These are phyloP conservation scores for Leptographium radiaticola DNA, from an alignment of 2,329 filamentous ascomycete genomes.

Conservation along the genomic window DNA sequence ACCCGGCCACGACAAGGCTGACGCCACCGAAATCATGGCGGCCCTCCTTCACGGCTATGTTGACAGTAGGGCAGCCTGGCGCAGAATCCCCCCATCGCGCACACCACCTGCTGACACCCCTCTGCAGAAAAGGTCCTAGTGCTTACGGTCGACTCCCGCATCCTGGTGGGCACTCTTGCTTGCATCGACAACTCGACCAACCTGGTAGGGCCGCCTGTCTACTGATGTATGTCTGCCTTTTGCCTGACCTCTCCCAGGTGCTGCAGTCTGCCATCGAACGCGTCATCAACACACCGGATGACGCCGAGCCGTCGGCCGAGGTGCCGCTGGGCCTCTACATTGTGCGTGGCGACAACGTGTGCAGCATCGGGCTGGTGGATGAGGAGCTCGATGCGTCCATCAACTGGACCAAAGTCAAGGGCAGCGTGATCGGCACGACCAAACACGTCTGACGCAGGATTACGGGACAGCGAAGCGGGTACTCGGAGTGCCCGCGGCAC, in stretches of 20 bases:
- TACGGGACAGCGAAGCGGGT: too few species aligned
- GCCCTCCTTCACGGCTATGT: slow-evolving; percentile 18
- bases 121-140: slow-evolving; percentile 74
- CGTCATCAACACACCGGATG: slow-evolving; percentile 75
- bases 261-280: slow-evolving; percentile 74
- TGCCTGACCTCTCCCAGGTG: slow-evolving; percentile 36
- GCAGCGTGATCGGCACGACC: slow-evolving; percentile 68
- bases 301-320: slow-evolving; percentile 67
- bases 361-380: slow-evolving; percentile 78
- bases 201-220: slow-evolving; percentile 38
- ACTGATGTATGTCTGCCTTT: background rate
- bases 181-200: slow-evolving; percentile 90
- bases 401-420: slow-evolving; percentile 84
- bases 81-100: background rate
- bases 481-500: too few species aligned
- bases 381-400: slow-evolving; percentile 81
- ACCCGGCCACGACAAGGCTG: too few species aligned
- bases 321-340: slow-evolving; percentile 81
- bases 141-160: slow-evolving; percentile 84
- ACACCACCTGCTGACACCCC: background rate
- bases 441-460: slow-evolving; percentile 54
- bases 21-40: slow-evolving; percentile 10
- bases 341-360: slow-evolving; percentile 88
- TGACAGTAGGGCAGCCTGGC: slow-evolving; percentile 15
- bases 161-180: slow-evolving; percentile 67